phyloP scores from a whole-genome alignment of 2,329 filamentous ascomycete species.

The Cladorrhinum sp. region DNA sequence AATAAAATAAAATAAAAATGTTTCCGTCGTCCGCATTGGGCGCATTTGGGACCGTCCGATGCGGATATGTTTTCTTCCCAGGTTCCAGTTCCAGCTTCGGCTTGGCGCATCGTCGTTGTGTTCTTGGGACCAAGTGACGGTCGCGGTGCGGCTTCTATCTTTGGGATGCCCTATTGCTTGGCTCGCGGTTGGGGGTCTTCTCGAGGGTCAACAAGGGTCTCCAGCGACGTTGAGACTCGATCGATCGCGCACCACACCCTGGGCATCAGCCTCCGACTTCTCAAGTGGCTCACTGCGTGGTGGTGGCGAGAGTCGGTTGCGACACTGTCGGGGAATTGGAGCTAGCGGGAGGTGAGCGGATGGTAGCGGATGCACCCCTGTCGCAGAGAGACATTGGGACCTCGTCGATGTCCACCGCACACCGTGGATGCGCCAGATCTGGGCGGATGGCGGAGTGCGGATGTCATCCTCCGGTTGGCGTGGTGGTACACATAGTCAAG shows the following conservation, averaged over 20 bases:
- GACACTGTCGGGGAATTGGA: slow-evolving; percentile 2
- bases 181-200: neutral
- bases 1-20: neutral
- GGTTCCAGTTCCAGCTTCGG: neutral
- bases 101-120: slow-evolving; percentile 2
- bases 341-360: neutral
- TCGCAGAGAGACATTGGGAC: neutral
- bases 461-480: slow-evolving; percentile 5
- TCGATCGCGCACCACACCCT: slow-evolving; percentile 3
- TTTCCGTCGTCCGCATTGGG: neutral
- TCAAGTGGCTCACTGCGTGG: neutral
- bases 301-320: neutral
- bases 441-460: neutral
- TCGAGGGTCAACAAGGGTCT: neutral
- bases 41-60: neutral
- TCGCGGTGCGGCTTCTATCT: slow-evolving; percentile 6
- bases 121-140: neutral
- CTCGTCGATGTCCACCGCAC: neutral
- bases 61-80: neutral
- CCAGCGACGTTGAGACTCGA: slow-evolving; percentile 3
- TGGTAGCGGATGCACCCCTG: slow-evolving; percentile 1
- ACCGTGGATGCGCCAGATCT: slow-evolving; percentile 4
- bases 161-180: neutral
- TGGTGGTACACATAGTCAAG: neutral
- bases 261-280: neutral